Conservation (phyloP, 306 rosid genomes). For the Quercus parvula region DNA sequence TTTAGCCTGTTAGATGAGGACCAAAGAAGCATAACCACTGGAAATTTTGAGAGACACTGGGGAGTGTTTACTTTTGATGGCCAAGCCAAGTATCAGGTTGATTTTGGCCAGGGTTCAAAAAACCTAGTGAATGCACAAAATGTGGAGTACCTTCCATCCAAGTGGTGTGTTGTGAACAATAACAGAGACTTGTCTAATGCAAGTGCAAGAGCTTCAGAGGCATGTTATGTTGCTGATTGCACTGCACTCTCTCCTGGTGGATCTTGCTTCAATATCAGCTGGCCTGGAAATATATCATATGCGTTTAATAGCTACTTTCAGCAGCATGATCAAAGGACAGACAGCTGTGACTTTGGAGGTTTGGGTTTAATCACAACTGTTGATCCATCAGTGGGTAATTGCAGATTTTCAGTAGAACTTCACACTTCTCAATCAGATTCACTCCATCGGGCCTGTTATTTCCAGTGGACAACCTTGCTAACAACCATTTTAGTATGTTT, state of each 20-base stretch:
- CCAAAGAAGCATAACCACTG: slow-evolving; percentile 57
- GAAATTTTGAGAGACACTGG: slow-evolving; percentile 87
- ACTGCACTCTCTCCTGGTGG: slow-evolving; percentile 69
- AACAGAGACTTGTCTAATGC: slow-evolving; percentile 69
- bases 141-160: slow-evolving; percentile 73
- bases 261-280: slow-evolving; percentile 77
- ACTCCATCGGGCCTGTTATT: slow-evolving; percentile 15
- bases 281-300: slow-evolving; percentile 84
- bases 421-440: slow-evolving; percentile 42
- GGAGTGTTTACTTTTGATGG: slow-evolving; percentile 94
- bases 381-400: slow-evolving; percentile 65
- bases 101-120: slow-evolving; percentile 58
- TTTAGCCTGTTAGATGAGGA: slow-evolving; percentile 88
- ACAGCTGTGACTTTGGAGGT: slow-evolving; percentile 74
- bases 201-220: slow-evolving; percentile 52
- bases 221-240: slow-evolving; percentile 77
- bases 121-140: slow-evolving; percentile 64
- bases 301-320: slow-evolving; percentile 90
- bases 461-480: slow-evolving; percentile 27
- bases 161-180: slow-evolving; percentile 95
- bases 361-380: slow-evolving; percentile 83
- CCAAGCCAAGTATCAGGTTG: slow-evolving; percentile 78
- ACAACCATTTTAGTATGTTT: slow-evolving; percentile 33
- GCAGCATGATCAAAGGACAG: slow-evolving; percentile 73
- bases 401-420: slow-evolving; percentile 80